Evolutionary conservation across 768 basidiomycete genomes (phyloP).

Genomic region (Mycena amicta): DNA sequence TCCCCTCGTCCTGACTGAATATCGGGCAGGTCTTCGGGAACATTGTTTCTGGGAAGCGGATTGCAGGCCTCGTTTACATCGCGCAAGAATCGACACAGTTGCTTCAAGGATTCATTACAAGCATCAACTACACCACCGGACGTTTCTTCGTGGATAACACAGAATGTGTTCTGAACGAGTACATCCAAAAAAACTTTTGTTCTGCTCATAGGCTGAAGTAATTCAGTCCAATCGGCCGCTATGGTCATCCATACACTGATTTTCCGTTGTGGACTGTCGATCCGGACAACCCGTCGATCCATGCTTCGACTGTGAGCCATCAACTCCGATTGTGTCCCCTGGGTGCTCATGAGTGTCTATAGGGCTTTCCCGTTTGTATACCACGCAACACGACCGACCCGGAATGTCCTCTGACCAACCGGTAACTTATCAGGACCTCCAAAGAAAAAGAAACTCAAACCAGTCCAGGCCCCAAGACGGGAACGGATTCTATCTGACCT

Average conservation of each 20-base stretch:
- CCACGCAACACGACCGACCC: constrained; percentile 7
- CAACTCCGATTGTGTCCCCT: no score
- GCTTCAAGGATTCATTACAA: constrained; percentile 4
- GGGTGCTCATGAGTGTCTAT: no score
- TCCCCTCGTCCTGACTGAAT: no score
- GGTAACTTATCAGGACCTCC: no score
- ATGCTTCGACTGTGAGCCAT: constrained; percentile 22
- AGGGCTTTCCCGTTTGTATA: constrained; percentile 21
- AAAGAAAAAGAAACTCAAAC: no score
- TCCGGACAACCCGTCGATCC: constrained; percentile 22
- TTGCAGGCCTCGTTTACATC: constrained; percentile 6
- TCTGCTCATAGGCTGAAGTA: neutral
- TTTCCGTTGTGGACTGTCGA: constrained; percentile 25
- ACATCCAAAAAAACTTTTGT: no score
- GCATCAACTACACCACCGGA: constrained; percentile 5
- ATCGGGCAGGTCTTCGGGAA: neutral
- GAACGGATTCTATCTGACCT: neutral
- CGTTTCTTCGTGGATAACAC: neutral
- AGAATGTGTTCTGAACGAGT: constrained; percentile 5
- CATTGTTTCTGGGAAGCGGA: neutral
- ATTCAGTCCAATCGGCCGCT: neutral
- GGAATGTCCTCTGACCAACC: constrained; percentile 4
- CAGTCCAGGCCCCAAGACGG: neutral
- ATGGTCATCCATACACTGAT: neutral
- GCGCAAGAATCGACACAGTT: neutral